Evolutionary conservation across 164 flowering plant species (phyloP).

Genomic region (Magnolia kwangsiensis): DNA sequence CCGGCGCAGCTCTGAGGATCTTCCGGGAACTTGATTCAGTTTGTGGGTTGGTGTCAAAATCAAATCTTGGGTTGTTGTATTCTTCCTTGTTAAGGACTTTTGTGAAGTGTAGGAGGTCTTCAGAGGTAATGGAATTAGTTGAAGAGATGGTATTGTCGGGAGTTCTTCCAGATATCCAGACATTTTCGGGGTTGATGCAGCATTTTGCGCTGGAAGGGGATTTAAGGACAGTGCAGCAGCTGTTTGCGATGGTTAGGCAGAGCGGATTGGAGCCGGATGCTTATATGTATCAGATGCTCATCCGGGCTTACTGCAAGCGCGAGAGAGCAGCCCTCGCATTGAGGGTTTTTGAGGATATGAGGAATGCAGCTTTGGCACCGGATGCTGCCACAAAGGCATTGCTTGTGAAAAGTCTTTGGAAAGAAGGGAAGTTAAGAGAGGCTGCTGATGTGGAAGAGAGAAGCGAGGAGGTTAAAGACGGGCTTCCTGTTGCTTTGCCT

Average conservation of each 20-base stretch:
- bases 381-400: constrained; percentile 68
- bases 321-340: constrained; percentile 69
- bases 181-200: constrained; percentile 80
- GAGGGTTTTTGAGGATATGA: constrained; percentile 83
- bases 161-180: constrained; percentile 68
- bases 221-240: constrained; percentile 61
- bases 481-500: constrained; percentile 47
- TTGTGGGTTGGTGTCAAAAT: constrained; percentile 46
- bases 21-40: constrained; percentile 47
- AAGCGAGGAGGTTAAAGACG: constrained; percentile 35
- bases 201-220: constrained; percentile 75
- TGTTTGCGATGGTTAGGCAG: constrained; percentile 73
- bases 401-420: constrained; percentile 90
- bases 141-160: constrained; percentile 70
- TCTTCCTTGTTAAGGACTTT: constrained; percentile 74
- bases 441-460: constrained; percentile 76
- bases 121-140: constrained; percentile 52
- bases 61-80: constrained; percentile 54
- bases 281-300: constrained; percentile 62
- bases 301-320: constrained; percentile 67
- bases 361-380: constrained; percentile 44
- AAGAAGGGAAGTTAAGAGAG: constrained; percentile 81
- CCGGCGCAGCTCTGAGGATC: constrained; percentile 73
- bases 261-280: constrained; percentile 74
- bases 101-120: constrained; percentile 58